Evolutionary conservation across 2,329 filamentous ascomycete genomes (phyloP), one percentile per base, ranked within the genome.

Genomic region (Sporothrix variecibatus): DNA sequence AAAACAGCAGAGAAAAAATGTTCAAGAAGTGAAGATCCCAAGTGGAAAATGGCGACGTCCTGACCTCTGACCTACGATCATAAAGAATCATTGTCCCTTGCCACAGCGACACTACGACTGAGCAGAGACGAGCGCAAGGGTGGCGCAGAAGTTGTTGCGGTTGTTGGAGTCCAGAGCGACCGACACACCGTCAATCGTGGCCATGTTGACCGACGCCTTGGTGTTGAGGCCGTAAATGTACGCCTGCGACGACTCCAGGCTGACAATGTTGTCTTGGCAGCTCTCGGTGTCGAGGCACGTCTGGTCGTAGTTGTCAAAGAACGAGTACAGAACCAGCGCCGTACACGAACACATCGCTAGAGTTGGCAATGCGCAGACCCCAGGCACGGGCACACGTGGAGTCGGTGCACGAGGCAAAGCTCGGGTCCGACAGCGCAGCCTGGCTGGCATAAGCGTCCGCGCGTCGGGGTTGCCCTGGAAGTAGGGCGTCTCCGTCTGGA

Each of bases 401-500:
- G 31, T 77, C 74, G n/a, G 82, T 81, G 82, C 92, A 93, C 65
- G 84, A 84, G 23, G 79, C 83, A 80, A 96, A 97, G 78, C 90
- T 87, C 0, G 94, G 93, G 80, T 95, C 93, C 65, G 82, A 82
- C 78, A 86, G 93, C 7, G 83, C 83, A 23, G 86, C 77, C 78
- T 91, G 89, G 76, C 85, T 83, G 0, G 84, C 84, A 82, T 92
- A 94, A 91, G 92, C 11, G 88, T 86, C 11, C 88, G 86, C 2
- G 93, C 89, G 77, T 92, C 88, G 4, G 94, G 94, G 84, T 95
- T 95, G 81, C 92, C 89, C 84, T 97, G 93, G 87, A 92, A 94
- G 86, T 93, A 94, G 43, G 94, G 93, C 5, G 94, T 97, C 84
- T 98, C 95, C 3, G 93, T 93, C 84, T 98, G 95, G 79, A 97